Evolutionary conservation across 2,329 filamentous ascomycete genomes (phyloP), one percentile per base, ranked within the genome.

Genomic region (Cladosporium austrohemisphaericum): DNA sequence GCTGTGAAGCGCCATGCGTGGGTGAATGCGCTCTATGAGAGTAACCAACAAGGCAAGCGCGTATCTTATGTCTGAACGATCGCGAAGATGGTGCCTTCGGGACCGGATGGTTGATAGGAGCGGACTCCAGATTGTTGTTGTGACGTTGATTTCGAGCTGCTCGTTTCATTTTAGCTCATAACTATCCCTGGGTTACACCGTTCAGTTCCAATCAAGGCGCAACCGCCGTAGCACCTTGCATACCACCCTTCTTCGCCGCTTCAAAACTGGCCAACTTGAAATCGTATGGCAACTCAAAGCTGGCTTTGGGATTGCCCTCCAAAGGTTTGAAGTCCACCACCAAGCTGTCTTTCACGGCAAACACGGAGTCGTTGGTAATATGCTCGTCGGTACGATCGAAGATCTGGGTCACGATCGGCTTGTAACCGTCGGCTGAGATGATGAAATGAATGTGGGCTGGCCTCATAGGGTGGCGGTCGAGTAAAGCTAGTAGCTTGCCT

Each of bases 341-440:
- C 43, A 83, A 59, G n/a, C 73, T 76, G 52, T 82, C 77, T 61
- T 81, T 81, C 41, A 80, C 78, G 0, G 79, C 79, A 55, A 81
- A 81, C 0, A 80, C 78, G 0, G 76, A 72, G 56, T 82, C 79
- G 50, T 81, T 71, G n/a, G 71, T 69, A 32, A 88, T 71, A 58
- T 87, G 83, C 55, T 78, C 74, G 65, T 55, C 83, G 81, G 54
- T 79, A 74, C 51, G 75, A 64, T 89, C 85, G 62, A 89, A 92
- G 49, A 93, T 82, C 66, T 93, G 87, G 1, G 86, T 89, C 0
- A 84, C 85, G 41, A 94, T 76, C 0, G 83, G 75, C 60, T 81
- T 85, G 71, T 84, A 83, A 7, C 78, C 78, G 77, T 73, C 13
- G 75, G 72, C 23, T 11, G 75, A 73, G 63, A 77, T 71, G 73